These are phyloP conservation scores for Aspergillus panamensis DNA, from an alignment of 495 filamentous ascomycete species.

Conservation along the genomic window DNA sequence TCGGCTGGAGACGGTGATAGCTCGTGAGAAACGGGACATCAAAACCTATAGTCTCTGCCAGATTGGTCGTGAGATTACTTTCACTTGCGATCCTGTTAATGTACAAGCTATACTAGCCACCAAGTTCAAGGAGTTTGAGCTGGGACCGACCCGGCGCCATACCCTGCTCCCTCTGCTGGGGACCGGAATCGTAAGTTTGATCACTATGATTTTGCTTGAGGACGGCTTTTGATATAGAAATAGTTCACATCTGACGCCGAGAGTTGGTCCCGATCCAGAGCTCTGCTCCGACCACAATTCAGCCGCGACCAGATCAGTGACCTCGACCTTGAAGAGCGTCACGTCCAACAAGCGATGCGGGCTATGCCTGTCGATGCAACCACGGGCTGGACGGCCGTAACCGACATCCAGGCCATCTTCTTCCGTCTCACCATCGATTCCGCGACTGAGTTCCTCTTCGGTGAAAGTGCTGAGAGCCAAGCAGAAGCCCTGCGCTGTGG, in stretches of 20 bases:
- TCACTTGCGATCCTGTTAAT: conserved; percentile 54
- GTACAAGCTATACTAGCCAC: conserved; percentile 52
- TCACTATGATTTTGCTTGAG: background rate
- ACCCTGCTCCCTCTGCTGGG: conserved; percentile 42
- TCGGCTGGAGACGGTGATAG: conserved; percentile 25
- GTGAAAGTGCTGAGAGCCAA: conserved; percentile 50
- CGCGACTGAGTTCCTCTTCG: conserved; percentile 66
- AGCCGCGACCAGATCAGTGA: conserved; percentile 50
- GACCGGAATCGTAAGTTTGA: conserved; percentile 46
- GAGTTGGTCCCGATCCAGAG: conserved; percentile 51
- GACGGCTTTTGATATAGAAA: conserved; percentile 10
- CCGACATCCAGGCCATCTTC: conserved; percentile 59
- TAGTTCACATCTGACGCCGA: conserved; percentile 50
- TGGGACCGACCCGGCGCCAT: conserved; percentile 33
- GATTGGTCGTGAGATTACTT: conserved; percentile 28
- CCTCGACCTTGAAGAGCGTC: conserved; percentile 50
- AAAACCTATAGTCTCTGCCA: conserved; percentile 29
- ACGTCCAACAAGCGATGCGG: conserved; percentile 45
- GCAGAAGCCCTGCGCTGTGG: conserved; percentile 25
- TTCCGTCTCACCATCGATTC: conserved; percentile 65
- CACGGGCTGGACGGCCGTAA: conserved; percentile 40
- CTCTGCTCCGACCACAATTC: conserved; percentile 55
- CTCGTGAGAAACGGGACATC: conserved; percentile 30
- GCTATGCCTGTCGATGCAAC: conserved; percentile 32
- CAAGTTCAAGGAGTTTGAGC: conserved; percentile 52